Evolutionary conservation across 352 stramenopile species (phyloP), one percentile per base, ranked within the genome.

Genomic region (Vaucheria bursata): DNA sequence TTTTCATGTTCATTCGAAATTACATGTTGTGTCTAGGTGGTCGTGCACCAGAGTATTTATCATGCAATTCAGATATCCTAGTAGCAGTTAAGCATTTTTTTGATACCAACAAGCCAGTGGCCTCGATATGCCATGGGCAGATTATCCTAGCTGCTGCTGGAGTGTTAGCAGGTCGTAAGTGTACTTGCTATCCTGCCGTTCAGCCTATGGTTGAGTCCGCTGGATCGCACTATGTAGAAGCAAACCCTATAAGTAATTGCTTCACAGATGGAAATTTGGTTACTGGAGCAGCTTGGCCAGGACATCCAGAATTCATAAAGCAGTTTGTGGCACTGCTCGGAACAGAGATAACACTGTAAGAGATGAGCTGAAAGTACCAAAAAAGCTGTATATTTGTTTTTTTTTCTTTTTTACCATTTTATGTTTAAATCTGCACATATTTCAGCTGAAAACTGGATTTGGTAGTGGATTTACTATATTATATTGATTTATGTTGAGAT

Each of bases 11-110:
- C n/a, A n/a, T n/a, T n/a, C n/a, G n/a, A n/a, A n/a, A n/a, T n/a
- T n/a, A n/a, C 32, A 18, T 72, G 5, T 49, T 2, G n/a, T 12
- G 5, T 69, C 12, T 38, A 35, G 65, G 65, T 40, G 65, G 65
- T 1, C 65, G 65, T 2, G 65, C 65, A 18, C 65, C 65, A 18
- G 65, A 72, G 32, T 72, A 72, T 29, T 38, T 72, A 2, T 2
- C n/a, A 34, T 25, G 40, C 34, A 38, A 72, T 38, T 38, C 65
- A n/a, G 1, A 35, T 12, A 38, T 72, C 3, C 18, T 72, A 4
- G 3, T 38, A n/a, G 25, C 52, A 12, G 65, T 72, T 38, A 72
- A 72, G 32, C n/a, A 35, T 29, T 72, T 72, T 49, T 72, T 40
- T 18, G n/a, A 1, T 29, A 18, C 65, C 3, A 18, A 40, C 65